These are phyloP conservation scores for Ettlia oleoabundans DNA, from an alignment of 139 green algal genomes.

Conservation along the genomic window DNA sequence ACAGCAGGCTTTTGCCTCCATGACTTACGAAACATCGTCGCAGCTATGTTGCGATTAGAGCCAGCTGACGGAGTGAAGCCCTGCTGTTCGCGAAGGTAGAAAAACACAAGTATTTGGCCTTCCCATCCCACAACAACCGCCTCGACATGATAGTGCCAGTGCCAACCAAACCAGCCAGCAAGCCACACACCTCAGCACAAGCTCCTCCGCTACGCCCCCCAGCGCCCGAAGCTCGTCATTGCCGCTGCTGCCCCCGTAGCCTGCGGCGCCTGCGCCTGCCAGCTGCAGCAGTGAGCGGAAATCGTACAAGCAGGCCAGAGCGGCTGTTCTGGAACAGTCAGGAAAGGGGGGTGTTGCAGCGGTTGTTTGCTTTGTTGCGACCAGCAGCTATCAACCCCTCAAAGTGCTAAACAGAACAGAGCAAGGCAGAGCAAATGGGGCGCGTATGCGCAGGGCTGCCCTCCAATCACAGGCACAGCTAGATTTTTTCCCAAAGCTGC, in stretches of 20 bases:
- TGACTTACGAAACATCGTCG: too few species aligned
- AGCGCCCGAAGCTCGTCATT: not conserved
- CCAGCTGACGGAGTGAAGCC: too few species aligned
- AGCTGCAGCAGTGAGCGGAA: not conserved
- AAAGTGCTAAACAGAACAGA: too few species aligned
- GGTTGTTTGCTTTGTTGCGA: too few species aligned
- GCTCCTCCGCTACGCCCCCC: not conserved
- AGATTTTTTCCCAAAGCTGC: not conserved
- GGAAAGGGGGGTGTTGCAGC: too few species aligned
- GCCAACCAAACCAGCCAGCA: not conserved
- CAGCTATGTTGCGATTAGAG: too few species aligned
- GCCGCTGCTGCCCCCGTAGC: not conserved
- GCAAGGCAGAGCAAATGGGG: not conserved
- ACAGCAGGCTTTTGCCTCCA: too few species aligned
- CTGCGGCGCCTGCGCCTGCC: not conserved
- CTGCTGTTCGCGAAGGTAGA: not conserved
- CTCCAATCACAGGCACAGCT: not conserved
- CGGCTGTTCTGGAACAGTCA: too few species aligned
- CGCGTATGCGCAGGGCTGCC: not conserved
- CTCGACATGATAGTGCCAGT: not conserved
- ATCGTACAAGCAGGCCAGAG: not conserved
- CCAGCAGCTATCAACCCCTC: too few species aligned
- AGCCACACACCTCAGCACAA: not conserved
- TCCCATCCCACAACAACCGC: not conserved
- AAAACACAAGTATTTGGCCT: not conserved